Percentiles rank a stretch among this genome's conserved stretches.
phyloP scores from a whole-genome alignment of 23 red algal species.

The Gracilaria vermiculophylla region DNA sequence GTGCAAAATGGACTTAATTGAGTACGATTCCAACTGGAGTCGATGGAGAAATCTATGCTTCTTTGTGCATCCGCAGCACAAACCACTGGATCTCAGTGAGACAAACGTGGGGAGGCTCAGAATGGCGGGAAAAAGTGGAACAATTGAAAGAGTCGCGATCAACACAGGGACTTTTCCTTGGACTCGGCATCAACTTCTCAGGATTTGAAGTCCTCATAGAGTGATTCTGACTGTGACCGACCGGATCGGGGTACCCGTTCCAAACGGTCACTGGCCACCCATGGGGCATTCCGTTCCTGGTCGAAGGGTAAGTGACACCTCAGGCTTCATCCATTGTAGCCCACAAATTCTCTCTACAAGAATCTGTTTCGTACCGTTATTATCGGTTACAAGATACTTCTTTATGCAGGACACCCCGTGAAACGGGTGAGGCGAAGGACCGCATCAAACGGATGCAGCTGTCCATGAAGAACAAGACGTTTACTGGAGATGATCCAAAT shows the following conservation, averaged over 20 bases:
- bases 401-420: background rate
- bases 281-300: background rate
- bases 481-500: background rate
- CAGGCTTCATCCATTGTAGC: background rate
- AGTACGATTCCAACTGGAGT: too few relatives aligned
- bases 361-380: too few relatives aligned
- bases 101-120: too few relatives aligned
- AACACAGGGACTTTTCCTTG: too few relatives aligned
- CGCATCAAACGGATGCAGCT: background rate
- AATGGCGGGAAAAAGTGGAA: too few relatives aligned
- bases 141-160: too few relatives aligned
- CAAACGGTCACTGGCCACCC: background rate
- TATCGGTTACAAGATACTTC: background rate
- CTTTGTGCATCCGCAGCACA: too few relatives aligned
- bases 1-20: too few relatives aligned
- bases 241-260: background rate
- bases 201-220: too few relatives aligned
- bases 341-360: background rate
- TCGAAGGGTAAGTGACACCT: background rate
- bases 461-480: background rate
- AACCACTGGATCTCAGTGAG: too few relatives aligned
- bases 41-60: too few relatives aligned
- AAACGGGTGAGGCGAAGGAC: background rate
- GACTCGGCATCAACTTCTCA: too few relatives aligned
- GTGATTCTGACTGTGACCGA: background rate